Evolutionary conservation across 108 stramenopile genomes (phyloP).

Genomic region (Conticribra guillardii): DNA sequence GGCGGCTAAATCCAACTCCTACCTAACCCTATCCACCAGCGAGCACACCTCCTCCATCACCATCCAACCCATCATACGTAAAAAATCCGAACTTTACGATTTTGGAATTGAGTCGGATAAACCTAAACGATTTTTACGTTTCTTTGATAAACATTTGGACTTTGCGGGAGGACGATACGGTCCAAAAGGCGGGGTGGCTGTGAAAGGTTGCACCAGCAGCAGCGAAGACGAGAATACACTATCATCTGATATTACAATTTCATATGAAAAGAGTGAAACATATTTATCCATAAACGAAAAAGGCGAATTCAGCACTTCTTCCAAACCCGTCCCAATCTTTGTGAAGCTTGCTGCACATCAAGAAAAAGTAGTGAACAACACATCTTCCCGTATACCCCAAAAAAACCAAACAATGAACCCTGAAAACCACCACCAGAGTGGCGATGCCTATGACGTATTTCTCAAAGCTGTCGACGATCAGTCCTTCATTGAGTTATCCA

Average conservation of each 20-base stretch:
- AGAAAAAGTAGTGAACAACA: neutral
- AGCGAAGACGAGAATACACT: neutral
- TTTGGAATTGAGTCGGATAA: neutral
- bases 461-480: neutral
- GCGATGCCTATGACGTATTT: neutral
- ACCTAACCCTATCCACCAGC: neutral
- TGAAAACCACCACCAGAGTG: neutral
- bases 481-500: neutral
- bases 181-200: neutral
- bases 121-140: neutral
- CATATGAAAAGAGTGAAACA: neutral
- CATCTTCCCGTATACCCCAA: neutral
- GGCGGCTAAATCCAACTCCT: neutral
- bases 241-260: neutral
- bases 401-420: neutral
- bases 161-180: neutral
- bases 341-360: neutral
- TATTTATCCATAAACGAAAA: neutral
- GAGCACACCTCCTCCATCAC: neutral
- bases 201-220: neutral
- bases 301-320: neutral
- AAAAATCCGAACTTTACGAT: neutral
- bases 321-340: neutral
- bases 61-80: neutral
- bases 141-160: neutral